Evolutionary conservation across 164 flowering plant genomes (phyloP).

Genomic region (Umbellularia californica): DNA sequence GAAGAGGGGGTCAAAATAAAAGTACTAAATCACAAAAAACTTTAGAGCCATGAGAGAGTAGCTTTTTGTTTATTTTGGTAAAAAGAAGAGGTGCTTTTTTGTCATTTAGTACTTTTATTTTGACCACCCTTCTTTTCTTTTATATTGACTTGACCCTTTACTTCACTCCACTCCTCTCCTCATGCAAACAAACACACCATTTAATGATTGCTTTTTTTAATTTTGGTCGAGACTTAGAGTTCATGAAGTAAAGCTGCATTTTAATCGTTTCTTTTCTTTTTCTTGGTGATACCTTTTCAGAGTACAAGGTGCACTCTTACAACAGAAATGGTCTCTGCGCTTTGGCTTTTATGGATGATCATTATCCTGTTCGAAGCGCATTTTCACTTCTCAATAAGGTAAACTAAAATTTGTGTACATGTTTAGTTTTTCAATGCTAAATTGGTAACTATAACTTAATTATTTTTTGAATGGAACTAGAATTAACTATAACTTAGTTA

Average conservation of each 20-base stretch:
- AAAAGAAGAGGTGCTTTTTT: no score
- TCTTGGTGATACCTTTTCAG: slow-evolving; percentile 25
- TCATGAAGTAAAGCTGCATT: background rate
- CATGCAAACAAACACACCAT: no score
- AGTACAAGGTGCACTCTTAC: slow-evolving; percentile 96
- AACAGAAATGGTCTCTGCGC: slow-evolving; percentile 87
- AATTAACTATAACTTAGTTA: no score
- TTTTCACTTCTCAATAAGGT: slow-evolving; percentile 93
- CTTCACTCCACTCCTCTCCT: no score
- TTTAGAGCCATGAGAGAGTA: no score
- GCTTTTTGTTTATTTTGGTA: no score
- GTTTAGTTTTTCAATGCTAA: background rate
- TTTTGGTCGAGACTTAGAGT: background rate
- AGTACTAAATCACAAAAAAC: no score
- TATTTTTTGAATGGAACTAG: no score
- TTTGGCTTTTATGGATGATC: slow-evolving; percentile 95
- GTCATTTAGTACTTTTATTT: no score
- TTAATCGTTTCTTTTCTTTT: background rate
- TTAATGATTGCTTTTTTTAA: background rate
- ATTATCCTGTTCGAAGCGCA: slow-evolving; percentile 95
- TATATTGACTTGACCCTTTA: no score
- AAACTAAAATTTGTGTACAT: background rate
- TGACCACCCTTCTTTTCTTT: no score
- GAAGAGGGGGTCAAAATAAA: no score
- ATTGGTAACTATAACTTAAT: background rate